phyloP scores from a whole-genome alignment of 352 stramenopile genomes.

The Globisporangium viniferum region DNA sequence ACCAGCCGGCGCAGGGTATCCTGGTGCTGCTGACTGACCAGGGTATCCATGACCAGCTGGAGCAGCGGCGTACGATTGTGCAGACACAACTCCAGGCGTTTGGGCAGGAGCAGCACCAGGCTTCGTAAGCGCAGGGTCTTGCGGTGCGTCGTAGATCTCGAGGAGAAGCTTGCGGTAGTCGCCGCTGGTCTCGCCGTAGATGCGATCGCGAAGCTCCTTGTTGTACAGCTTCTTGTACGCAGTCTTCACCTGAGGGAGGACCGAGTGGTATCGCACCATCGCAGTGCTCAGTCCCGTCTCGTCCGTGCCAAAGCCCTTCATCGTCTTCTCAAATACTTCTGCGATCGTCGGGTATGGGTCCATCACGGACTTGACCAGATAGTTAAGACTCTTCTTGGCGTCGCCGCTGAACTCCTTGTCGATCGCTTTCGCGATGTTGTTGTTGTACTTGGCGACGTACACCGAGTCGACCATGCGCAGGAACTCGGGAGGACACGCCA shows the following conservation, averaged over 20 bases:
- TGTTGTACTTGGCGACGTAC: constrained; percentile 78
- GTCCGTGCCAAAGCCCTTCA: constrained; percentile 72
- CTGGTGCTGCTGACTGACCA: background rate
- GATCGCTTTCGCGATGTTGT: constrained; percentile 72
- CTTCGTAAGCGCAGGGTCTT: constrained; percentile 26
- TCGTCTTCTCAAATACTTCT: constrained; percentile 66
- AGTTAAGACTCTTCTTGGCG: constrained; percentile 67
- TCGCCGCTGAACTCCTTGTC: constrained; percentile 83
- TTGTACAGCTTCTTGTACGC: constrained; percentile 57
- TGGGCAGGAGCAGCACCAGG: constrained; percentile 5
- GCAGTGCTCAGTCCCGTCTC: constrained; percentile 52
- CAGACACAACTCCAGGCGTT: constrained; percentile 13
- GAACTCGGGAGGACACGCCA: constrained; percentile 53
- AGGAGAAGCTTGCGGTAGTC: constrained; percentile 63
- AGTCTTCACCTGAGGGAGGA: constrained; percentile 49
- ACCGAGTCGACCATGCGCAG: constrained; percentile 66
- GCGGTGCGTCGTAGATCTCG: constrained; percentile 67
- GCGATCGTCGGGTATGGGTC: constrained; percentile 66
- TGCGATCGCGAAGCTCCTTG: constrained; percentile 59
- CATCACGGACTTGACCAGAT: constrained; percentile 49
- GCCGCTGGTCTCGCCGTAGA: constrained; percentile 54
- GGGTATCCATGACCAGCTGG: constrained; percentile 18
- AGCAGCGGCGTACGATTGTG: constrained; percentile 12
- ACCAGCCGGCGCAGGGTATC: background rate
- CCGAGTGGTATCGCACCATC: constrained; percentile 55